Conservation (phyloP, 305 asterid genomes). For the Rubia tinctorum region DNA sequence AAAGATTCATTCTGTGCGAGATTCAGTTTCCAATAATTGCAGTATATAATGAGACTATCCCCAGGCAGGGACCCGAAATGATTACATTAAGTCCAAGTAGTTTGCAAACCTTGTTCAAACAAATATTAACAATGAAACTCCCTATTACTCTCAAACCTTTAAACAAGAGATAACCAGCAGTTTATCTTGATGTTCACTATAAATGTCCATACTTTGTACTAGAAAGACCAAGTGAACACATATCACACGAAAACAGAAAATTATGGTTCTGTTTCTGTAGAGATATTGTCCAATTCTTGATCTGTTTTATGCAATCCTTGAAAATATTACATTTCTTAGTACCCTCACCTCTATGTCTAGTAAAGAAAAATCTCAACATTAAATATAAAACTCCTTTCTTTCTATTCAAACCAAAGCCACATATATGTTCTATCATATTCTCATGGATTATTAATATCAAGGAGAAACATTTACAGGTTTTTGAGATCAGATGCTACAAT, state of each 20-base stretch:
- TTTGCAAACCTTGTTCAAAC: too few relatives aligned
- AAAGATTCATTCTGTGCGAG: not conserved
- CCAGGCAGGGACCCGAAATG: not conserved
- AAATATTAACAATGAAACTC: not conserved
- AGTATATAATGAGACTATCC: not conserved
- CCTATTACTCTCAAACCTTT: not conserved
- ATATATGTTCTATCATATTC: not conserved
- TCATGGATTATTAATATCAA: not conserved
- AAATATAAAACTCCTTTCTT: not conserved
- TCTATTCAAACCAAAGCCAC: not conserved
- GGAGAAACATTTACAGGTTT: not conserved
- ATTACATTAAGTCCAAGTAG: not conserved
- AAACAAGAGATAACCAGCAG: not conserved
- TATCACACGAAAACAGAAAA: not conserved
- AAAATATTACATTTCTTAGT: not conserved
- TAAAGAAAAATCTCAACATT: not conserved
- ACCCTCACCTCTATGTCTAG: not conserved
- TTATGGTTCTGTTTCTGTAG: not conserved
- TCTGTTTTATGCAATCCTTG: not conserved
- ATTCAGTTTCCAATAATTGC: not conserved
- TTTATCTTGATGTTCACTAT: not conserved
- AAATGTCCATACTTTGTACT: not conserved
- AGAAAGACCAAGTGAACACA: not conserved
- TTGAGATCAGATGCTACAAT: not conserved
- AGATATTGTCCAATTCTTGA: not conserved